Conservation (phyloP, 257 asterid species). For the Fraxinus anomala region DNA sequence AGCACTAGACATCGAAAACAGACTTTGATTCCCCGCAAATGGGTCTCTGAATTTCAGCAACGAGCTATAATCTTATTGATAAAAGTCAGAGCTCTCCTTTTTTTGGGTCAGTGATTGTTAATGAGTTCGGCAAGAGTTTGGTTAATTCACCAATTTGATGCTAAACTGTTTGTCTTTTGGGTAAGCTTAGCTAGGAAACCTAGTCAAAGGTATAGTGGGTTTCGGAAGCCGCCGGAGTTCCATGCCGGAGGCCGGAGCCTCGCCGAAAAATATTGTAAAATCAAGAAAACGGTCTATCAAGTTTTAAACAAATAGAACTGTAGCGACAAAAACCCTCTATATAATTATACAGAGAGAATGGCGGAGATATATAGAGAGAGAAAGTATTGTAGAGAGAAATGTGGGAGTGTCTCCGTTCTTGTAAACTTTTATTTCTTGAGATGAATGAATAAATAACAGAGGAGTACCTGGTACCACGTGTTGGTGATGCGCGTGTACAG, state of each 20-base stretch:
- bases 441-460: slow-evolving; percentile 18
- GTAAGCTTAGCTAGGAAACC: slow-evolving; percentile 17
- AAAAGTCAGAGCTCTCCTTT: slow-evolving; percentile 17
- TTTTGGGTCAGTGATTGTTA: slow-evolving; percentile 31
- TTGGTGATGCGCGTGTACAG: slow-evolving; percentile 56
- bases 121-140: slow-evolving; percentile 30
- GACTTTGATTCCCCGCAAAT: slow-evolving; percentile 1
- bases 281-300: slow-evolving; percentile 6
- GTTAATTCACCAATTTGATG: slow-evolving; percentile 29
- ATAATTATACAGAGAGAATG: slow-evolving; percentile 7
- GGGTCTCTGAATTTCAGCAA: slow-evolving; percentile 14
- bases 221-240: slow-evolving; percentile 22
- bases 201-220: slow-evolving; percentile 19
- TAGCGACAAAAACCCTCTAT: slow-evolving; percentile 2
- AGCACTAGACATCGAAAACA: slow-evolving; percentile 46
- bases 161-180: background rate
- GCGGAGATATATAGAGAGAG: slow-evolving; percentile 27
- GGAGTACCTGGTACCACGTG: slow-evolving; percentile 50
- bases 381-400: slow-evolving; percentile 25
- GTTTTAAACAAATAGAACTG: slow-evolving; percentile 37
- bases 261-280: slow-evolving; percentile 24
- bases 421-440: slow-evolving; percentile 32
- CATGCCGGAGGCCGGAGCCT: slow-evolving; percentile 38
- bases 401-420: slow-evolving; percentile 28
- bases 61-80: background rate